Evolutionary conservation across 306 rosid genomes (phyloP).

Genomic region (Albizia julibrissin): DNA sequence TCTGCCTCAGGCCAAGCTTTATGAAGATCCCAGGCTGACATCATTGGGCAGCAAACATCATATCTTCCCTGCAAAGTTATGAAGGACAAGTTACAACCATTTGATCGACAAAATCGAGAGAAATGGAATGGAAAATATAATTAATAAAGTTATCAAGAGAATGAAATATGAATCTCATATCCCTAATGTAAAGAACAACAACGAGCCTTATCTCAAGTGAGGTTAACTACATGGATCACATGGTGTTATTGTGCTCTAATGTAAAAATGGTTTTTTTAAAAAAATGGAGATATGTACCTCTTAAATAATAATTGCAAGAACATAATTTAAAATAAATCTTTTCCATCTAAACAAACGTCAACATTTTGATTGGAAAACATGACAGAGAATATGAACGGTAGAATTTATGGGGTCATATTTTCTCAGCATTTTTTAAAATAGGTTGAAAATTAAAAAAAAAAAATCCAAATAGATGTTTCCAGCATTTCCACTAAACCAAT

Average conservation of each 20-base stretch:
- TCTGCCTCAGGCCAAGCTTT: slow-evolving; percentile 98
- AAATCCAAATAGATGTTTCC: not conserved
- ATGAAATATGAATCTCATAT: not conserved
- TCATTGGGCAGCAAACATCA: slow-evolving; percentile 91
- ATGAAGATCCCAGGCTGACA: slow-evolving; percentile 99
- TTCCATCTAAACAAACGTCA: not conserved
- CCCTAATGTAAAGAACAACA: not conserved
- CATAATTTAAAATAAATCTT: not conserved
- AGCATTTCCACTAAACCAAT: not conserved
- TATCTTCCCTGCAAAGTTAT: slow-evolving; percentile 78
- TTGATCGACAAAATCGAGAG: not conserved
- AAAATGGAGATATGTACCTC: not conserved
- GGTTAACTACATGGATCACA: too few species aligned
- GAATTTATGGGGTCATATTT: not conserved
- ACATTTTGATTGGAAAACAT: not conserved
- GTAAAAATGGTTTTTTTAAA: not conserved
- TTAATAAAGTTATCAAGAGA: not conserved
- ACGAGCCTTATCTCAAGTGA: too few species aligned
- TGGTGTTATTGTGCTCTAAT: too few species aligned
- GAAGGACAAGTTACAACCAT: not conserved
- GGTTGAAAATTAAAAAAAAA: not conserved
- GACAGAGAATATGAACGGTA: not conserved
- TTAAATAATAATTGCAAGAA: not conserved
- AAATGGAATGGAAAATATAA: not conserved
- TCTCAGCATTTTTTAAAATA: not conserved